A percentile compares a stretch with the other conserved stretches of the same genome.
phyloP scores from a whole-genome alignment of 345 rosid species.

The Sisymbrium altissimum region DNA sequence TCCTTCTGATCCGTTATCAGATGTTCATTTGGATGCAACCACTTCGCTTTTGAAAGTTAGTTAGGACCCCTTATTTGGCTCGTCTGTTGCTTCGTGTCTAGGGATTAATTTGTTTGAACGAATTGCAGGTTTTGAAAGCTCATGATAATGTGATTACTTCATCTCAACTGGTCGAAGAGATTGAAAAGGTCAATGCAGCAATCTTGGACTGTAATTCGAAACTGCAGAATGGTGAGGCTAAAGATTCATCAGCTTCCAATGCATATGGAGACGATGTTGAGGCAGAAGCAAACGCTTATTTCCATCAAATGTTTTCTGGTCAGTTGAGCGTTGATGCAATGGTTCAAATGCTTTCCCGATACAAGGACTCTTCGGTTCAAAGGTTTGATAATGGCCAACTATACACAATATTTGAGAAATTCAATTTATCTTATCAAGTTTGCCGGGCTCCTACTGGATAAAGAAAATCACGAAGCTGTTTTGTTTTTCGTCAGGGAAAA shows the following conservation, averaged over 20 bases:
- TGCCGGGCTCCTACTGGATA: neutral
- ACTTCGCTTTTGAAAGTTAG: slow-evolving; percentile 71
- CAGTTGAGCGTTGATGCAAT: slow-evolving; percentile 77
- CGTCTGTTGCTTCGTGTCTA: neutral
- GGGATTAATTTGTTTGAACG: slow-evolving; percentile 5
- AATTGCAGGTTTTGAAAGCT: slow-evolving; percentile 62
- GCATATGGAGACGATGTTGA: slow-evolving; percentile 80
- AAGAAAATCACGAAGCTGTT: neutral
- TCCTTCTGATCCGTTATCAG: slow-evolving; percentile 52
- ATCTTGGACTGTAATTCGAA: slow-evolving; percentile 49
- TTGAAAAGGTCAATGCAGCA: slow-evolving; percentile 58
- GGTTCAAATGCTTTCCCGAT: slow-evolving; percentile 94
- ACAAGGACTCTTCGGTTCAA: slow-evolving; percentile 73
- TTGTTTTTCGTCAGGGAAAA: slow-evolving; percentile 67
- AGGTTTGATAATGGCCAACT: slow-evolving; percentile 44
- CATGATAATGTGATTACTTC: slow-evolving; percentile 46
- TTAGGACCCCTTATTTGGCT: neutral
- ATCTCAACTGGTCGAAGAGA: slow-evolving; percentile 60
- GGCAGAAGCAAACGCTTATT: slow-evolving; percentile 90
- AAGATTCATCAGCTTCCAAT: slow-evolving; percentile 63
- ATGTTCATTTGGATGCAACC: slow-evolving; percentile 57
- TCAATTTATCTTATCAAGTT: neutral
- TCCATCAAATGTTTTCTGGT: slow-evolving; percentile 93
- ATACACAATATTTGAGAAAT: slow-evolving; percentile 5
- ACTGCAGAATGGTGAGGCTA: slow-evolving; percentile 68